Evolutionary conservation across 2,329 filamentous ascomycete species (phyloP), one percentile per base, ranked within the genome.

Genomic region (Fonsecaea pedrosoi): DNA sequence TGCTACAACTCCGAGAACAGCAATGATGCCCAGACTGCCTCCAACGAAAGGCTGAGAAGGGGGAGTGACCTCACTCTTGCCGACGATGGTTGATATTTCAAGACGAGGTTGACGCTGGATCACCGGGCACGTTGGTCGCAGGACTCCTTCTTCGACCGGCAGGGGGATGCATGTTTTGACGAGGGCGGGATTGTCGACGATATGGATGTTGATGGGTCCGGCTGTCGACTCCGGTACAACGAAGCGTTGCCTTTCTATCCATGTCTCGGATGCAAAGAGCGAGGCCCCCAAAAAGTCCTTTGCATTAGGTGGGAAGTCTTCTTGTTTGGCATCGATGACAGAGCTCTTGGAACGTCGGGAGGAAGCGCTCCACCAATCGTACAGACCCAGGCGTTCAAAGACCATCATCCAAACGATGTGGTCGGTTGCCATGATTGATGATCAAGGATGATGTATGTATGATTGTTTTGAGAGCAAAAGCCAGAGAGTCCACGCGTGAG

Each of bases 111-210:
- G 34, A 8, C 42, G 42, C 25, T 64, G 55, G 4, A 64, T 35
- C 30, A 60, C 62, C 8, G 62, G 62, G 34, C 62, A 64, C n/a
- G 50, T 25, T 8, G 62, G 62, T n/a, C 37, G 38, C 55, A 60
- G 54, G 34, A 64, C 48, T 2, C 15, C 62, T 37, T 40, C 40
- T 13, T 64, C 54, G 18, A 45, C 10, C 13, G 62, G 40, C 10
- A 48, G 55, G 6, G 40, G 55, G 4, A 42, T 18, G 32, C 62
- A 60, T 32, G 40, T 30, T 6, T 64, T 58, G 40, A 64, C 13
- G 38, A 64, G 40, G 54, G 35, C 8, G 13, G 55, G 18, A 3
- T 42, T 30, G 18, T 54, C 30, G 15, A 25, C 9, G 30, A 30
- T 8, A 12, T 18, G 18, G 30, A 38, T 5, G 55, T 34, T 54